These are phyloP conservation scores for Digitaria exilis DNA, from an alignment of 202 grass and related monocot genomes.

Conservation along the genomic window DNA sequence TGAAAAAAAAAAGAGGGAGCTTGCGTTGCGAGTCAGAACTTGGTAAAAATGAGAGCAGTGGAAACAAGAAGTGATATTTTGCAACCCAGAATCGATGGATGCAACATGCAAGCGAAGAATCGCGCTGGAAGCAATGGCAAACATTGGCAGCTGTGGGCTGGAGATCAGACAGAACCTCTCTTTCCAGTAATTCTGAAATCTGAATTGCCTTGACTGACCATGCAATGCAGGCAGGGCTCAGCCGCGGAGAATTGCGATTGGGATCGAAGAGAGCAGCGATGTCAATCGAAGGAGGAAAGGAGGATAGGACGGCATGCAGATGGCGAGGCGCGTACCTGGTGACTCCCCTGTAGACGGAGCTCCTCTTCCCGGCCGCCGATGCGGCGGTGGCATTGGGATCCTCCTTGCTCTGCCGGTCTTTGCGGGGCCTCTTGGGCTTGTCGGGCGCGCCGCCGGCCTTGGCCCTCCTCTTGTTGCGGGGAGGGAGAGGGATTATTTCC, in stretches of 20 bases:
- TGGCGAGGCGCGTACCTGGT: constrained; percentile 58
- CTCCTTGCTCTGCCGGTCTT: constrained; percentile 25
- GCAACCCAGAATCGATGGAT: background rate
- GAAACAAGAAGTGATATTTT: background rate
- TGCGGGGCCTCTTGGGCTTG: constrained; percentile 67
- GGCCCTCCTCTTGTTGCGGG: constrained; percentile 38
- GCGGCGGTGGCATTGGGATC: constrained; percentile 32
- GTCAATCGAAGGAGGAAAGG: too few relatives aligned
- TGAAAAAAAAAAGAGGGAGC: background rate
- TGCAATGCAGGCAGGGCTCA: constrained; percentile 29
- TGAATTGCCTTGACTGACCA: background rate
- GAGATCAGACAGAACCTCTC: background rate
- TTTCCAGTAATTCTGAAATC: background rate
- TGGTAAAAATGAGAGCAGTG: background rate
- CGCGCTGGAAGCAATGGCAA: background rate
- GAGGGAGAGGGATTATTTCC: constrained; percentile 3
- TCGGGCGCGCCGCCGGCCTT: too few relatives aligned
- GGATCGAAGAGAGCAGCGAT: too few relatives aligned
- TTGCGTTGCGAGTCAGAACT: too few relatives aligned
- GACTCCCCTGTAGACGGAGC: constrained; percentile 86
- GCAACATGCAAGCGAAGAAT: constrained; percentile 26
- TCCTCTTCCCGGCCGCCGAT: constrained; percentile 60
- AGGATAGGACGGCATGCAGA: too few relatives aligned
- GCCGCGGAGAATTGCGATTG: background rate
- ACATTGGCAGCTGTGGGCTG: background rate